Percentiles rank a stretch among this genome's conserved stretches.
These are phyloP conservation scores for Eucalyptus dawsonii DNA, from an alignment of 345 rosid genomes.

Conservation along the genomic window DNA sequence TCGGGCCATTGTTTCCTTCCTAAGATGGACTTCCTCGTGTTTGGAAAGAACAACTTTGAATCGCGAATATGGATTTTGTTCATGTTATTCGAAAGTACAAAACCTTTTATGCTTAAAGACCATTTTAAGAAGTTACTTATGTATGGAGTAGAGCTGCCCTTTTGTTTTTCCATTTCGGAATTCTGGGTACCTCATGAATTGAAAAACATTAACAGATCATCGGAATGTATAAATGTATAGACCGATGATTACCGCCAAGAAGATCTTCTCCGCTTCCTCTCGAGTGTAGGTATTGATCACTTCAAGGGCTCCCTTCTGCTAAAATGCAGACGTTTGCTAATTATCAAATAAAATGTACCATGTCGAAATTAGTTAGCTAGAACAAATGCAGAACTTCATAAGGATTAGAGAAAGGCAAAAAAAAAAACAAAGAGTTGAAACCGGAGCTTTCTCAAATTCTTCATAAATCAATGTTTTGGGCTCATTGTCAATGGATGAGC, in stretches of 20 bases:
- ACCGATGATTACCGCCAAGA: neutral
- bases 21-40: neutral
- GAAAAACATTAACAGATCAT: neutral
- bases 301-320: neutral
- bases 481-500: neutral
- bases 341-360: neutral
- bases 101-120: neutral
- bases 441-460: neutral
- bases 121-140: neutral
- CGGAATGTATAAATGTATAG: neutral
- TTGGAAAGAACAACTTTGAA: neutral
- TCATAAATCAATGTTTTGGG: neutral
- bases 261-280: neutral
- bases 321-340: neutral
- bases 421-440: neutral
- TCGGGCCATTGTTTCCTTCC: neutral
- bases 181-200: neutral
- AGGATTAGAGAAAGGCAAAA: neutral
- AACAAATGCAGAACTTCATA: neutral
- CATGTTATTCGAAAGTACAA: neutral
- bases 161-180: neutral
- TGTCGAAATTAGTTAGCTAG: neutral
- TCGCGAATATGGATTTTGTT: neutral
- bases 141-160: neutral
- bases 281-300: neutral